These are phyloP conservation scores for Cadophora malorum DNA, from an alignment of 2,329 filamentous ascomycete species.

Conservation along the genomic window DNA sequence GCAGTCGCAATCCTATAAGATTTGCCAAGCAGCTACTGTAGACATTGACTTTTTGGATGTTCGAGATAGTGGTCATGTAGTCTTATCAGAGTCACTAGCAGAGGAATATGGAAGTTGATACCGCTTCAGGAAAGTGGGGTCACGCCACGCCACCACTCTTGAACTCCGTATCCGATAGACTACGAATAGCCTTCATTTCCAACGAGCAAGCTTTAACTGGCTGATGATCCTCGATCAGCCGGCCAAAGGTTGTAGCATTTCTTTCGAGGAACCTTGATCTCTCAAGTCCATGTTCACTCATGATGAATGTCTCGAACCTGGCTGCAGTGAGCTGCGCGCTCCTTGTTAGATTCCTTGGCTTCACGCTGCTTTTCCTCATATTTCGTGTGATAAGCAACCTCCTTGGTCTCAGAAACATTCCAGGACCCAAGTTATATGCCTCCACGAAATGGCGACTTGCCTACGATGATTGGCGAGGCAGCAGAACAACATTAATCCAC, in stretches of 20 bases:
- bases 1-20: too few relatives aligned
- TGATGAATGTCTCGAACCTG: background rate
- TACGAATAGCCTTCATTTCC: background rate
- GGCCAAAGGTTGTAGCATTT: background rate
- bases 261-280: background rate
- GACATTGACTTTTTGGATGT: too few relatives aligned
- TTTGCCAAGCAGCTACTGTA: too few relatives aligned
- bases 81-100: background rate
- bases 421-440: slow-evolving; percentile 33
- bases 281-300: background rate
- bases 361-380: background rate
- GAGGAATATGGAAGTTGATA: background rate
- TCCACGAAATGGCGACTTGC: slow-evolving; percentile 34
- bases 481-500: slow-evolving; percentile 30
- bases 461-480: slow-evolving; percentile 32
- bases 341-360: background rate
- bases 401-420: slow-evolving; percentile 25
- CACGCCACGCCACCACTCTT: slow-evolving; percentile 1
- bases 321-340: background rate
- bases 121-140: background rate
- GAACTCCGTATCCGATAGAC: slow-evolving; percentile 8
- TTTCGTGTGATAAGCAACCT: slow-evolving; percentile 16
- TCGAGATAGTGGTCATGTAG: too few relatives aligned
- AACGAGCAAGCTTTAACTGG: background rate
- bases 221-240: background rate